Base-by-base conservation (phyloP, 2,329 filamentous ascomycete genomes). In the Acrocalymma vagum region DNA sequence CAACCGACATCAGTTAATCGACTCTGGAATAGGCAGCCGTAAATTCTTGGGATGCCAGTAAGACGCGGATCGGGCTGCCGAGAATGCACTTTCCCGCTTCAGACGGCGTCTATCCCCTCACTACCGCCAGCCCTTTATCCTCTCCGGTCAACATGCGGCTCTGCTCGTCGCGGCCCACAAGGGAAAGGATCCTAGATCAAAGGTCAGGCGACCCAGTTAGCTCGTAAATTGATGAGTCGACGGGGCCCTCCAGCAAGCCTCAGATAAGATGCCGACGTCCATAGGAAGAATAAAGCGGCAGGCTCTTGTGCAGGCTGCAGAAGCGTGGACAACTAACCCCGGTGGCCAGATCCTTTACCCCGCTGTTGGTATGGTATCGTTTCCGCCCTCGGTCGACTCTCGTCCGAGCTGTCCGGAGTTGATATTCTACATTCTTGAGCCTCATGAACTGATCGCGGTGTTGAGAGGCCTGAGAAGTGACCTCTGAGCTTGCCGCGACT, bases 251-350 rank as follows among this genome's bases (percentile, higher is more conserved):
- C 30, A 40, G 45, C 49, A 49, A 55, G 47, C 52, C 42, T 49
- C 55, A 60, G 64, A 68, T 68, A 67, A 62, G 64, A 49, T 45
- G 38, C 43, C 47, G 31, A 23, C 50, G 44, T 28, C 47, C 43
- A 45, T 34, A 43, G 38, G 50, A 45, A 32, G 37, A 42, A 39
- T 33, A 48, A 47, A 37, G 51, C 52, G 48, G 60, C 58, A 53
- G 43, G 24, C 58, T 60, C 50, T 45, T 62, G 52, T 58, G 45
- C 37, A 42, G 38, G 53, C 56, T 63, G 60, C 61, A 63, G 55
- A 43, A 44, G 39, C 26, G 51, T 50, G 51, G 38, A 45, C 53
- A 33, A 53, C n/a, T 36, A 44, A 54, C 50, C 51, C 49, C 35
- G 51, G 48, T 44, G 42, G 42, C 33, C 39, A 31, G 33, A 41